Evolutionary conservation across 83 land plant genomes (phyloP), one percentile per base, ranked within the genome.

Genomic region (Diphasiastrum complanatum): DNA sequence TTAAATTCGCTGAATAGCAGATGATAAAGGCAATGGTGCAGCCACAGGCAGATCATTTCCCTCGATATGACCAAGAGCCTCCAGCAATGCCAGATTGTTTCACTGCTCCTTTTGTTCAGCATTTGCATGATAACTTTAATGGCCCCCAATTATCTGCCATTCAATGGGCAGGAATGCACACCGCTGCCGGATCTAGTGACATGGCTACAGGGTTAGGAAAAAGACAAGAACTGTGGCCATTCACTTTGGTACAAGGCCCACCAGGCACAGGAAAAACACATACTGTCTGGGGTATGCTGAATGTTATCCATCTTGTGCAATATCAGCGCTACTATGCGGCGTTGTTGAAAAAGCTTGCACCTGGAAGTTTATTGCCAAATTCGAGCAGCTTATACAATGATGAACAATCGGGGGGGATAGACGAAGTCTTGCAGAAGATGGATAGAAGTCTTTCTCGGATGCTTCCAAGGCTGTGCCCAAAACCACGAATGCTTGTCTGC

Each of bases 201-300:
- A 49, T 24, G 19, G 52, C 18, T 29, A 60, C 45, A 55, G 81
- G 72, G 2, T 11, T 60, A 11, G 60, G 61, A 12, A 81, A 77
- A 55, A 76, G 77, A 61, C 91, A 90, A 54, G 90, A 85, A 5
- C 84, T 81, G 26, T 95, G 99, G 99, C 99, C 99, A 6, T 95
- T 95, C 51, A 95, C 97, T 16, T 81, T 95, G 38, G 99, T 95
- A 51, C 97, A 95, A 74, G 99, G 99, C 1, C 99, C 99, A 35
- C 99, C 97, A 27, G 99, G 97, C 55, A 95, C 97, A 25, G 97
- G 99, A 45, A 95, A 95, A 62, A 95, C 97, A 4, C 99, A 95
- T 60, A 95, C 97, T 5, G 99, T 95, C 1, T 95, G 99, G 97
- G 99, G 97, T 53, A 95, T 95, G 99, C 77, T 95, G 12, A 95